Evolutionary conservation across 768 basidiomycete species (phyloP), one percentile per base, ranked within the genome.

Genomic region (Boletus rufocinnamomeus): DNA sequence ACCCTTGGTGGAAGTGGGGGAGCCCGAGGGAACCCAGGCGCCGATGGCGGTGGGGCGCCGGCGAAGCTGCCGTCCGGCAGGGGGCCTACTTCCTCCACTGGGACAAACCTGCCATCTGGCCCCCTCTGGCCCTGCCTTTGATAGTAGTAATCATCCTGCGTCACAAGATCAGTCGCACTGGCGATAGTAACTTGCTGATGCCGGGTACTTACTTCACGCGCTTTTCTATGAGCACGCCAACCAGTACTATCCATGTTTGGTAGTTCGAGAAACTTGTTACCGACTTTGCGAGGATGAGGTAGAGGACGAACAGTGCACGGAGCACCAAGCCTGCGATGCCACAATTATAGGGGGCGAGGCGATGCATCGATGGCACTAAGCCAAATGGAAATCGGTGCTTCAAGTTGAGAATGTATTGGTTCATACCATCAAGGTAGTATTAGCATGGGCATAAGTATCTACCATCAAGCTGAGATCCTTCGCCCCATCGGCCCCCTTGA

Each of bases 141-240:
- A 54, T 69, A 74, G 47, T 61, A 66, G 34, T 60, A 41, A n/a
- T 63, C 67, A 57, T 78, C 72, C 72, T 76, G 58, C 43, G 63
- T 40, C 55, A 48, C 74, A 66, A 58, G 71, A 45, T 53, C n/a
- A 45, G 48, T 34, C 4, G 38, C 14, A 47, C 32, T 46, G 4
- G 46, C 27, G 19, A 40, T 11, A 2, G 5, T 23, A 47, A 25
- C 21, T 6, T 32, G 43, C 11, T 52, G 9, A 30, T 54, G 23
- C n/a, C n/a, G 50, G 34, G 63, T 13, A 5, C 76, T 58, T 62
- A 81, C 86, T 75, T 80, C 81, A 52, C 80, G 75, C 3, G 86
- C 91, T 60, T 81, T 80, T 52, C 84, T 80, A 17, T 79, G 78
- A 37, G 89, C 89, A 64, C 82, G 82, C 90, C 91, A 93, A 56